These are phyloP conservation scores for Talaromyces pinophilus DNA, from an alignment of 2,329 filamentous ascomycete genomes.

Conservation along the genomic window DNA sequence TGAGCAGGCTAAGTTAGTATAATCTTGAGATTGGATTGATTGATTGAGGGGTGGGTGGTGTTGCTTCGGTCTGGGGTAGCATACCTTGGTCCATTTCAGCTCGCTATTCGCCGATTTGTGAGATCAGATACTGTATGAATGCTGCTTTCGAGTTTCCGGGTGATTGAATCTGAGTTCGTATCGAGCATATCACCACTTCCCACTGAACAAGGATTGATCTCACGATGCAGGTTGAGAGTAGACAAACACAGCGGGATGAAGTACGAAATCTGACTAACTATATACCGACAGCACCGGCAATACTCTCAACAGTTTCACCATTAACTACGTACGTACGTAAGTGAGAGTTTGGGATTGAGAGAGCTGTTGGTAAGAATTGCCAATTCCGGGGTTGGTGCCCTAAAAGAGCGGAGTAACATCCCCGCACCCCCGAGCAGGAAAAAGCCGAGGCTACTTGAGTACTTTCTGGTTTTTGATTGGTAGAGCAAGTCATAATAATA, in stretches of 20 bases:
- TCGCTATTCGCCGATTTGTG: neutral
- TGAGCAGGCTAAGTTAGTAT: neutral
- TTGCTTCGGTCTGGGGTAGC: neutral
- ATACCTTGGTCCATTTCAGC: conserved; percentile 9
- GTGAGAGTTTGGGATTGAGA: neutral
- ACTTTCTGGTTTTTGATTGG: neutral
- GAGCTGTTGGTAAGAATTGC: neutral
- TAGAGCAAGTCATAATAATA: neutral
- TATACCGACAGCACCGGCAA: neutral
- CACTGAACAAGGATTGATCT: neutral
- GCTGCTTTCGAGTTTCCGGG: neutral
- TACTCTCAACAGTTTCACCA: neutral
- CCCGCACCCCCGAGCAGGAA: neutral
- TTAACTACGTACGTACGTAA: neutral
- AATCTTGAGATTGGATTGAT: neutral
- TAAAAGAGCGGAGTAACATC: conserved; percentile 5
- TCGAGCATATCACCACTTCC: neutral
- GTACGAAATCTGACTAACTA: neutral
- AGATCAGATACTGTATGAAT: neutral
- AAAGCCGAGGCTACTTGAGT: neutral
- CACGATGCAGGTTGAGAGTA: too few species aligned
- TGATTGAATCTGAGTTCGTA: neutral
- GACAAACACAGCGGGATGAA: neutral
- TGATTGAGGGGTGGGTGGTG: neutral
- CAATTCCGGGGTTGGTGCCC: neutral